phyloP scores from a whole-genome alignment of 2,329 filamentous ascomycete species.

The Diaporthe capsici region DNA sequence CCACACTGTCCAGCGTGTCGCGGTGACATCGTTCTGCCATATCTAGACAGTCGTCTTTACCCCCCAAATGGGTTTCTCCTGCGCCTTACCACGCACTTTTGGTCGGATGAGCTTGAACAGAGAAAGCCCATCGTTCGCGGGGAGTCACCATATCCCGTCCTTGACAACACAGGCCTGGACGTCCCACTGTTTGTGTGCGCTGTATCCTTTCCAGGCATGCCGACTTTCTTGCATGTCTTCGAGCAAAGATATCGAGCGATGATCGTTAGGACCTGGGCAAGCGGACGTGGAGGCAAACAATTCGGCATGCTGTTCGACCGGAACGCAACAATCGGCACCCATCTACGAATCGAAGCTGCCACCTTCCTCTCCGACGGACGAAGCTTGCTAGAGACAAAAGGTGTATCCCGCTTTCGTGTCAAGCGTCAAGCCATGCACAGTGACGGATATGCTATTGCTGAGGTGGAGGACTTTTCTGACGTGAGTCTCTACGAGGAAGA shows the following conservation, averaged over 20 bases:
- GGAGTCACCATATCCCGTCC: conserved; percentile 65
- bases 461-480: conserved; percentile 83
- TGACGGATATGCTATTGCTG: conserved; percentile 85
- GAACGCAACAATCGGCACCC: conserved; percentile 68
- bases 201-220: conserved; percentile 84
- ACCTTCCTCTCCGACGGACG: conserved; percentile 84
- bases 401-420: conserved; percentile 83
- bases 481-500: conserved; percentile 87
- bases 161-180: conserved; percentile 68
- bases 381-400: conserved; percentile 84
- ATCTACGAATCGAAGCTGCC: conserved; percentile 81
- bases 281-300: conserved; percentile 76
- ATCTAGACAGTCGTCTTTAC: conserved; percentile 56
- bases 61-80: conserved; percentile 75
- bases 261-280: conserved; percentile 75
- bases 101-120: conserved; percentile 73
- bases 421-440: conserved; percentile 69
- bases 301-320: conserved; percentile 85
- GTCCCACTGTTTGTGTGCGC: conserved; percentile 87
- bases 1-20: conserved; percentile 87
- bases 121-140: conserved; percentile 68
- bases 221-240: conserved; percentile 91
- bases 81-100: conserved; percentile 76
- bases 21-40: conserved; percentile 68
- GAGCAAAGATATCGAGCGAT: conserved; percentile 93